A percentile compares a stretch with the other conserved stretches of the same genome.
phyloP scores from a whole-genome alignment of 116 monocot species.

The Zostera marina region DNA sequence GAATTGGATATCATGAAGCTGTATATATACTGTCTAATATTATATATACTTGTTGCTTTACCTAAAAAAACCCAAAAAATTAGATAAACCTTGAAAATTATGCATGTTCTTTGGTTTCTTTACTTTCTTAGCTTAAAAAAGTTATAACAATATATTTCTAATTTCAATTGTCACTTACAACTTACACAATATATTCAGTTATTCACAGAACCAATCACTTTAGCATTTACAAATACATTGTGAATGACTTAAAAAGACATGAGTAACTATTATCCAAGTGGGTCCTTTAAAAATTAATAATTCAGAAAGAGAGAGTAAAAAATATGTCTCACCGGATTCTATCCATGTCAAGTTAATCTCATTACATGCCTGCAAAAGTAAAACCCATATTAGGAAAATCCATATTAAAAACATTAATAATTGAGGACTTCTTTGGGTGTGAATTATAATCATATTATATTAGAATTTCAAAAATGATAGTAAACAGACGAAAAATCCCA shows the following conservation, averaged over 20 bases:
- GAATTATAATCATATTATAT: neutral
- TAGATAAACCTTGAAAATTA: too few relatives aligned
- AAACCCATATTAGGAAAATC: neutral
- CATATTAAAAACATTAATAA: neutral
- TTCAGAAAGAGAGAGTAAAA: neutral
- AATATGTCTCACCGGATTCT: slow-evolving; percentile 67
- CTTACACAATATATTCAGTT: too few relatives aligned
- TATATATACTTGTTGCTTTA: too few relatives aligned
- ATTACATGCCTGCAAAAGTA: slow-evolving; percentile 66
- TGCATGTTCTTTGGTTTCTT: too few relatives aligned
- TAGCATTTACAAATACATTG: too few relatives aligned
- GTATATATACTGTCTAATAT: too few relatives aligned
- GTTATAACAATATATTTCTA: too few relatives aligned
- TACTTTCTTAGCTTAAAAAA: too few relatives aligned
- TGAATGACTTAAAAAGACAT: neutral
- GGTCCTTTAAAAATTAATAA: neutral
- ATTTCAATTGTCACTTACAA: too few relatives aligned
- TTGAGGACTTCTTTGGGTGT: neutral
- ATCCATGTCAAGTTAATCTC: slow-evolving; percentile 90
- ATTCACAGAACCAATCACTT: too few relatives aligned
- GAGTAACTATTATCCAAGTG: neutral
- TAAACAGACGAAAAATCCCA: neutral
- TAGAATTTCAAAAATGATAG: neutral
- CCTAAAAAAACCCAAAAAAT: too few relatives aligned
- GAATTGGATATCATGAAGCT: too few relatives aligned